phyloP scores from a whole-genome alignment of 139 green algal species.

The Desmodesmus armatus region DNA sequence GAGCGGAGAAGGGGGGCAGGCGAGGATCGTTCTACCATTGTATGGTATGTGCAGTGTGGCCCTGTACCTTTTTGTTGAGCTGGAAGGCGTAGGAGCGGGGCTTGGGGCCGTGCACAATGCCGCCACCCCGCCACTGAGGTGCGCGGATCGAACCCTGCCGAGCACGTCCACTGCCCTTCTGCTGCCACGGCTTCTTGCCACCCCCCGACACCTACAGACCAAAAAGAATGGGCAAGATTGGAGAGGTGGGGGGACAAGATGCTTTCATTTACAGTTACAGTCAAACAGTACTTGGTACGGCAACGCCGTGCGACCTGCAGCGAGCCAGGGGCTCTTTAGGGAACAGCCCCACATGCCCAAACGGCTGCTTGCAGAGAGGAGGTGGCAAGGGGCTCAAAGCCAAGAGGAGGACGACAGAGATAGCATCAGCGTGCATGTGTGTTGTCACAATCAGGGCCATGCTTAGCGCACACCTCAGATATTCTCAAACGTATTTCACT shows the following conservation, averaged over 20 bases:
- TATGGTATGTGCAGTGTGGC: slow-evolving; percentile 51
- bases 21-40: background rate
- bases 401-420: too few relatives aligned
- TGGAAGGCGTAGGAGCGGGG: slow-evolving; percentile 80
- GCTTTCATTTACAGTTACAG: background rate
- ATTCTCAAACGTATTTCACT: too few relatives aligned
- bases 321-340: too few relatives aligned
- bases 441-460: too few relatives aligned
- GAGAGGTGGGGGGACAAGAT: background rate
- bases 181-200: slow-evolving; percentile 93
- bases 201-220: slow-evolving; percentile 73
- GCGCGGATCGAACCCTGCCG: slow-evolving; percentile 86
- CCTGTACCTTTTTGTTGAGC: slow-evolving; percentile 74
- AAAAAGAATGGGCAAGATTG: background rate
- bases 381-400: too few relatives aligned
- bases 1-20: too few relatives aligned
- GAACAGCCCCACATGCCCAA: too few relatives aligned
- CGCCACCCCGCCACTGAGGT: slow-evolving; percentile 86
- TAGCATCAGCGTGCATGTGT: too few relatives aligned
- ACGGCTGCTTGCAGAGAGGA: too few relatives aligned
- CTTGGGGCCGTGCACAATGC: slow-evolving; percentile 79
- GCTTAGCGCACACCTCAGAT: too few relatives aligned
- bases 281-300: background rate
- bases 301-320: too few relatives aligned
- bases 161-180: slow-evolving; percentile 95